Percentiles rank a stretch among this genome's conserved stretches.
Evolutionary conservation across 306 rosid genomes (phyloP).

Genomic region (Cicer yamashitae): DNA sequence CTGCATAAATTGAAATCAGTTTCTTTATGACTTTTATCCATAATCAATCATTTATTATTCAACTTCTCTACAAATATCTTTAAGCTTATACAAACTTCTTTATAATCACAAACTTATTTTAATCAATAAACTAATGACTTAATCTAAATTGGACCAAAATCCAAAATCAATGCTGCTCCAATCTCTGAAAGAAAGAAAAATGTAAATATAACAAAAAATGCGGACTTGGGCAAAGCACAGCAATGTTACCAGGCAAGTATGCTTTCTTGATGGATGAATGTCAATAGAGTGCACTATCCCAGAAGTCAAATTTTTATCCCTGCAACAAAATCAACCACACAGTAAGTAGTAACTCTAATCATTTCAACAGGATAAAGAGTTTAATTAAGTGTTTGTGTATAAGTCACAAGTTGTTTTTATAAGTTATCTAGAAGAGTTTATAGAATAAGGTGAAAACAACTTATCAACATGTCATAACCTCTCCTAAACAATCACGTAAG

Average conservation of each 20-base stretch:
- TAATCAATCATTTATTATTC: neutral
- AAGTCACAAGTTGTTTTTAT: neutral
- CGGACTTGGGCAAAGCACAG: conserved; percentile 26
- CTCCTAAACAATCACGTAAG: neutral
- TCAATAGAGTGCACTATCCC: conserved; percentile 92
- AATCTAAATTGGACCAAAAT: neutral
- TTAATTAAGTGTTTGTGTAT: too few relatives aligned
- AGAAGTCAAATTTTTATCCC: conserved; percentile 65
- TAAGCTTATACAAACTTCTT: neutral
- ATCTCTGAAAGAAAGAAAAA: neutral
- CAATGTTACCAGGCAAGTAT: conserved; percentile 78
- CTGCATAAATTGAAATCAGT: neutral
- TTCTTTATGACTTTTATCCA: neutral
- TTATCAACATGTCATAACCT: neutral
- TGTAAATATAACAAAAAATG: neutral
- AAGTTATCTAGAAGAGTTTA: neutral
- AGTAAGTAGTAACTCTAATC: conserved; percentile 20
- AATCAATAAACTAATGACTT: neutral
- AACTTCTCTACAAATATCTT: conserved; percentile 2
- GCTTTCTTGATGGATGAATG: conserved; percentile 89
- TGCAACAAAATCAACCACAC: conserved; percentile 51
- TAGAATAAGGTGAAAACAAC: neutral
- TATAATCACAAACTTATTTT: neutral
- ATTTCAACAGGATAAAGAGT: neutral
- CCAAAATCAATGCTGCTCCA: conserved; percentile 1